phyloP scores from a whole-genome alignment of 768 basidiomycete genomes.

The Gloeostereum incarnatum region DNA sequence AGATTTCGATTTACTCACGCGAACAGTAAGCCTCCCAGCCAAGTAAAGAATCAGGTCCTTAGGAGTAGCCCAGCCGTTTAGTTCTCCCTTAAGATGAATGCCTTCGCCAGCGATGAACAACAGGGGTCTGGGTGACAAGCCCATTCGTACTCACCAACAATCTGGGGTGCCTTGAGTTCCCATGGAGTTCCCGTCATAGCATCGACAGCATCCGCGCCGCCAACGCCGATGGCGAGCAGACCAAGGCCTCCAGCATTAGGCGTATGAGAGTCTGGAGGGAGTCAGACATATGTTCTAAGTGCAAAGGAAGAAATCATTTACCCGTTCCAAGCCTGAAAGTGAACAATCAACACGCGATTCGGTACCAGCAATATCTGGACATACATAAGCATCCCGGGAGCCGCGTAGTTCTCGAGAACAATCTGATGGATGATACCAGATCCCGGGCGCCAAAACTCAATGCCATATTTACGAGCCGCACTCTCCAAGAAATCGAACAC shows the following conservation, averaged over 20 bases:
- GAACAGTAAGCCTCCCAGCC: slow-evolving; percentile 88
- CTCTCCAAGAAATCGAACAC: slow-evolving; percentile 97
- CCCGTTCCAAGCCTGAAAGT: slow-evolving; percentile 70
- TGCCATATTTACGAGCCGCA: slow-evolving; percentile 83
- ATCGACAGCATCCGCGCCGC: slow-evolving; percentile 97
- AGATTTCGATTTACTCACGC: slow-evolving; percentile 39
- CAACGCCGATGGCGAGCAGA: slow-evolving; percentile 96
- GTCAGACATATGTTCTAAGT: background rate
- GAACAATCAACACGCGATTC: slow-evolving; percentile 7
- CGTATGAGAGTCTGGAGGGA: slow-evolving; percentile 78
- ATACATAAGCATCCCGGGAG: slow-evolving; percentile 89
- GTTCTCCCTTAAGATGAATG: slow-evolving; percentile 77
- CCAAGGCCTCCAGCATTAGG: slow-evolving; percentile 98
- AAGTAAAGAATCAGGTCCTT: slow-evolving; percentile 95
- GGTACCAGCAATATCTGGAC: slow-evolving; percentile 11
- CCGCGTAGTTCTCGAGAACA: slow-evolving; percentile 95
- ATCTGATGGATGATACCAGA: slow-evolving; percentile 96
- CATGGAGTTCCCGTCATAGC: slow-evolving; percentile 97
- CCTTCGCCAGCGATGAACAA: slow-evolving; percentile 31
- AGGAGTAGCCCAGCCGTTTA: slow-evolving; percentile 88
- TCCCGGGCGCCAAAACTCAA: slow-evolving; percentile 98
- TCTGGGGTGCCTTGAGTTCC: slow-evolving; percentile 89
- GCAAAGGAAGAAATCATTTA: slow-evolving; percentile 16
- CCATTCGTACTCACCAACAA: slow-evolving; percentile 71
- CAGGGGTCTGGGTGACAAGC: background rate